Evolutionary conservation across 2,329 filamentous ascomycete species (phyloP), one percentile per base, ranked within the genome.

Genomic region (Fusarium devonianum): DNA sequence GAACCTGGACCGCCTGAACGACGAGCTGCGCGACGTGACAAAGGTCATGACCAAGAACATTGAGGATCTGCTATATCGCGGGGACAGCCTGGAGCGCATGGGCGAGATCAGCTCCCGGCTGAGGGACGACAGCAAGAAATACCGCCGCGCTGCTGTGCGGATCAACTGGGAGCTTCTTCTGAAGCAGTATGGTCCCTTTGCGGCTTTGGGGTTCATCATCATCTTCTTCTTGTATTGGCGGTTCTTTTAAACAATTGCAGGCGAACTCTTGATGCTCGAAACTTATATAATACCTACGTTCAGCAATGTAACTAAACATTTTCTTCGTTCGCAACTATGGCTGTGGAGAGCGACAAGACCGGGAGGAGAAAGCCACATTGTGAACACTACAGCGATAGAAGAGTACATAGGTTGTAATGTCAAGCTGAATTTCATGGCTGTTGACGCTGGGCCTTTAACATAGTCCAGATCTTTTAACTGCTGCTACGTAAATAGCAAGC

Each of bases 31-130:
- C 71, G 94, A 97, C 74, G 95, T 99, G 45, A 97, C 94, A 1
- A 92, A 97, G 76, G 92, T 99, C 69, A 99, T 99, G 95, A 97
- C 92, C 46, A 97, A 97, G 84, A 99, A 99, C 73, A 97, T 99
- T 63, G 94, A 99, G 79, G 94, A 99, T 72, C 77, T 99, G 68
- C 78, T 99, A 42, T 99, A 99, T 71, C 81, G 95, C 55, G 94
- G 94, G 19, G 94, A 99, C 71, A 94, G 87, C 66, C 75, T 99
- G 62, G 94, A 99, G 76, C 84, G 92, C 67, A 99, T 99, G 94
- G 93, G 94, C 54, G 93, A 97, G 76, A 88, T 97, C 69, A 95
- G 89, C 66, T 88, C 85, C 47, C 80, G 93, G 55, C 74, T 99
- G 70, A 80, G 90, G 57, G 94, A 99, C 70, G 94, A 99, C 69